phyloP scores from a whole-genome alignment of 129 eudicot genomes.

The sunflower (Helianthus annuus) region DNA sequence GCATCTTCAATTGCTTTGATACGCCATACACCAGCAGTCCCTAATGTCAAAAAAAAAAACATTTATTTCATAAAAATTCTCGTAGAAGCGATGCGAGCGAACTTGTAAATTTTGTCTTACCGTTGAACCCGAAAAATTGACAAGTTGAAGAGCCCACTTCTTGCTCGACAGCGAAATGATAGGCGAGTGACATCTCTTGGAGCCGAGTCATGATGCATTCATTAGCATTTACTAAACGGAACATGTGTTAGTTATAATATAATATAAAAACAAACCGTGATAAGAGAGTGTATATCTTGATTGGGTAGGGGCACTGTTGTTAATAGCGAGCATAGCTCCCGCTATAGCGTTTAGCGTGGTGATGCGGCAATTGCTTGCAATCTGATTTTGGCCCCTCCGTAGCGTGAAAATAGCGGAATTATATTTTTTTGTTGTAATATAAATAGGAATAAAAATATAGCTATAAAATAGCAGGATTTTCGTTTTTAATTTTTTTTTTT shows the following conservation, averaged over 20 bases:
- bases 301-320: not conserved
- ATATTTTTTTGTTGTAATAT: too few relatives aligned
- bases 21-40: constrained; percentile 92
- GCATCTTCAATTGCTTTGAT: constrained; percentile 73
- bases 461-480: too few relatives aligned
- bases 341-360: too few relatives aligned
- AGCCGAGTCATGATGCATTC: constrained; percentile 87
- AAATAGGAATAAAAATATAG: too few relatives aligned
- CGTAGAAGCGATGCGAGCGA: constrained; percentile 5
- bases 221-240: constrained; percentile 64
- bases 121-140: constrained; percentile 85
- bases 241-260: constrained; percentile 7
- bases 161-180: constrained; percentile 82
- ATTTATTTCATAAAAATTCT: not conserved
- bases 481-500: too few relatives aligned
- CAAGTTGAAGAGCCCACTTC: constrained; percentile 87
- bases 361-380: too few relatives aligned
- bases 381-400: too few relatives aligned
- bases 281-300: constrained; percentile 8
- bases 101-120: constrained; percentile 29
- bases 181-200: constrained; percentile 87
- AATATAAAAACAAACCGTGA: constrained; percentile 7
- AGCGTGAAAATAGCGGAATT: too few relatives aligned
- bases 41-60: constrained; percentile 34
- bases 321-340: too few relatives aligned